Evolutionary conservation across 2,329 filamentous ascomycete species (phyloP), one percentile per base, ranked within the genome.

Genomic region (Curvularia spicifera): DNA sequence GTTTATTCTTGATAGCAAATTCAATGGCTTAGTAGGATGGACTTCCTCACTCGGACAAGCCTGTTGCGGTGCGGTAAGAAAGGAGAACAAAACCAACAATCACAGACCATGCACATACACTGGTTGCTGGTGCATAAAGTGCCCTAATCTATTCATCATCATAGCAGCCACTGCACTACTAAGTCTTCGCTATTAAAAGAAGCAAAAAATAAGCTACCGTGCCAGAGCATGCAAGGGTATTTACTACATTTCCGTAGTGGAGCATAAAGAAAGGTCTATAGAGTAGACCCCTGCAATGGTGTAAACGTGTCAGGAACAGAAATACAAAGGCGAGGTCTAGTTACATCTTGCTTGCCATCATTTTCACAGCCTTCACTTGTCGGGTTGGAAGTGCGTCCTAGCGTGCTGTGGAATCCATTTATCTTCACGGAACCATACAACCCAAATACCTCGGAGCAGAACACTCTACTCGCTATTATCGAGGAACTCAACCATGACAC

Each of bases 401-500:
- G 28, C 26, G 22, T 20, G 10, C 24, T 13, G 18, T 35, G 42
- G 20, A 44, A 28, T 18, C 13, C 42, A 44, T 44, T 44, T 13
- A 18, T 37, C 35, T 18, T 37, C 35, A 18, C 35, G 15, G 5
- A 6, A 37, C 35, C 35, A 2, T 28, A 44, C 15, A 28, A 13
- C 12, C 22, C n/a, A 28, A 20, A 1, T n/a, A n/a, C 9, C 24
- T 44, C 13, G 9, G 22, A 28, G 20, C 29, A 18, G 28, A 45
- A 5, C 15, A 15, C 1, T 35, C 35, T 61, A 63, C 37, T 63
- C 60, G n/a, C 35, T 50, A n/a, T 43, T 53, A n/a, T 76, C 74
- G 10, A 72, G 57, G 71, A 93, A 96, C 76, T 97, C 95, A 66
- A 99, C 89, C 91, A 97, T 97, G 7, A 99, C 89, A 0, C 93